Conservation (phyloP, 805 yeast genomes). For the Cyberlindnera mycetangii region DNA sequence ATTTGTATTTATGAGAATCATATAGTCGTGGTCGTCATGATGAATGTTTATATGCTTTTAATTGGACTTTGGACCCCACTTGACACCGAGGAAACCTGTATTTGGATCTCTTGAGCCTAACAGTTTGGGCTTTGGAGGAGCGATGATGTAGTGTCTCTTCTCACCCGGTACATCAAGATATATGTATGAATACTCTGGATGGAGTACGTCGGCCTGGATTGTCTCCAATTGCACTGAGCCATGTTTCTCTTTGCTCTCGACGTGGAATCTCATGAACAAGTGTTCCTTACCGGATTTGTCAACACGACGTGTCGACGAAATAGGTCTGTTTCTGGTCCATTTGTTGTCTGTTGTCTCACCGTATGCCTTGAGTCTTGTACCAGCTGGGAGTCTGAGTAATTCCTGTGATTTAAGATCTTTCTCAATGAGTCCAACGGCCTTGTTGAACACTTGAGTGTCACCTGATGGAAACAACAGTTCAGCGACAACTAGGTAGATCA, state of each 20-base stretch:
- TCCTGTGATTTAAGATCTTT: slow-evolving; percentile 58
- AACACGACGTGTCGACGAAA: slow-evolving; percentile 59
- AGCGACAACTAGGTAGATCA: slow-evolving; percentile 70
- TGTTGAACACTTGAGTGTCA: slow-evolving; percentile 85
- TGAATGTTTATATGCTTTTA: slow-evolving; percentile 4
- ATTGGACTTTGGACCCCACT: slow-evolving; percentile 80
- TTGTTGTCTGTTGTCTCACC: slow-evolving; percentile 70
- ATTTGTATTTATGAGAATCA: background rate
- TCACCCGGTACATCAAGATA: slow-evolving; percentile 75
- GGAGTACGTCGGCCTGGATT: slow-evolving; percentile 57
- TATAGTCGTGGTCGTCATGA: slow-evolving; percentile 5
- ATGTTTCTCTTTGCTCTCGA: slow-evolving; percentile 61
- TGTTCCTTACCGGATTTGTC: slow-evolving; percentile 81
- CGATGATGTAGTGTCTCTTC: slow-evolving; percentile 64
- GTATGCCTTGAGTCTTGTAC: slow-evolving; percentile 72
- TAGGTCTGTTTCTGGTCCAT: slow-evolving; percentile 89
- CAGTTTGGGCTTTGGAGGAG: slow-evolving; percentile 53
- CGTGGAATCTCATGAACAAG: slow-evolving; percentile 80
- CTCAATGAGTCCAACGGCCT: slow-evolving; percentile 77
- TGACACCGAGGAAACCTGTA: slow-evolving; percentile 72
- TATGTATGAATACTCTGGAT: slow-evolving; percentile 68
- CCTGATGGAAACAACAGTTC: slow-evolving; percentile 88
- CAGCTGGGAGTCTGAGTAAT: slow-evolving; percentile 44
- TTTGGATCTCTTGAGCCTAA: slow-evolving; percentile 34
- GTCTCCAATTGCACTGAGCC: slow-evolving; percentile 83